Base-by-base conservation (phyloP, 345 rosid genomes). In the Arabidopsis arenosa region DNA sequence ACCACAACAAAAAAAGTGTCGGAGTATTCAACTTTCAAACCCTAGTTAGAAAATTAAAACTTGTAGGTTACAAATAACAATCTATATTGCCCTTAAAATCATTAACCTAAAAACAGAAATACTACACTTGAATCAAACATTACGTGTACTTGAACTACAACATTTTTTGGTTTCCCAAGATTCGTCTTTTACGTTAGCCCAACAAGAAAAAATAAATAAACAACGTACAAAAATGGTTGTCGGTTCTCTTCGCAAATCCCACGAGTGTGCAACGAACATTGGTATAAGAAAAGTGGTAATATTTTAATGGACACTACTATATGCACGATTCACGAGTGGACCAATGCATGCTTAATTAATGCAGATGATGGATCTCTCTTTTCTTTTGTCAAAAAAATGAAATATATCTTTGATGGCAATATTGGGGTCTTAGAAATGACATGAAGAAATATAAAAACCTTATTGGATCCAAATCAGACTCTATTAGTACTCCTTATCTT, bases 321-420 rank as follows among this genome's bases (percentile, higher is more conserved):
- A 65, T 11, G 37, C 71, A 64, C 71, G 71, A 74, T 44, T n/a
- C 57, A 55, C 71, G 65, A 54, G 71, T 74, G 77, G 77, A 74
- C 77, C 77, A 74, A 64, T 74, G 77, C 72, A 64, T 74, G 49
- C 48, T 74, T 64, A 64, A 73, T 70, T 35, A 70, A 47, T 18
- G 11, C 47, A 58, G 10, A 70, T 21, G 12, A 51, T 3, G 30
- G 1, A 52, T 21, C 26, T 7, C 5, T 17, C 23, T 39, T 49
- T 49, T 49, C 54, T 17, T 21, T 52, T 9, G 7, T 21, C 4
- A 18, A 18, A 8, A 23, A 70, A 45, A 45, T 32, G 47, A 33
- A 58, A 70, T 17, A 26, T 41, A 6, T 14, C 2, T 23, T 2
- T 41, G 7, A 63, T 26, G 21, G 36, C 13, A 26, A 43, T 26